Base-by-base conservation (phyloP, 352 stramenopile genomes). In the Discostella stelligera region DNA sequence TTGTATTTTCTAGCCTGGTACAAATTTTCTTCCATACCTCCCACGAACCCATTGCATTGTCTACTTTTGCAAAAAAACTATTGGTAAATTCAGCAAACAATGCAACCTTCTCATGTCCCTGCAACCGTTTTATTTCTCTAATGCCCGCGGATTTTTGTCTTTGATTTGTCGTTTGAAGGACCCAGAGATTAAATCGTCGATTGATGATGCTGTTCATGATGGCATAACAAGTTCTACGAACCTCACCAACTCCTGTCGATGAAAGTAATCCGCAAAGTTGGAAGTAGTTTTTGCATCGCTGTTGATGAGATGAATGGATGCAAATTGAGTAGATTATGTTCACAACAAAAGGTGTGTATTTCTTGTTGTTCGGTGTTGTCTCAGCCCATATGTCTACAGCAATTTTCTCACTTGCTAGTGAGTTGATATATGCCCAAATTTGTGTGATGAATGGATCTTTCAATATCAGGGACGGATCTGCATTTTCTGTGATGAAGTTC, bases 221-320 rank as follows among this genome's bases (percentile, higher is more conserved):
- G 27, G 27, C 27, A 5, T 5, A 32, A 32, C 48, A 20, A 20
- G 27, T 32, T 32, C 27, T 55, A 25, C 48, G 14, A 21, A 11
- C n/a, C 14, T 23, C 48, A 1, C 48, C 27, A 32, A 32, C 27
- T 32, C 27, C 27, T 32, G 48, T 55, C 11, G 21, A 11, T 23
- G 48, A 55, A 55, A 55, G n/a, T 23, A 55, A 20, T 11, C 48
- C n/a, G 21, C 14, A 18, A 16, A 55, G 21, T 23, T 55, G 48
- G 23, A 55, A 6, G 9, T 55, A 55, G n/a, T 55, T 55, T 20
- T 55, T 16, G 11, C 48, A 55, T 18, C 14, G 48, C n/a, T 55
- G 48, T 55, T 55, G 48, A 21, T 55, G 48, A 23, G n/a, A 25
- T 16, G 48, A 18, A 55, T 55, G 48, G 11, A 55, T n/a, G 14